Evolutionary conservation across 805 yeast species (phyloP).

Genomic region (Kuraishia hungarica): DNA sequence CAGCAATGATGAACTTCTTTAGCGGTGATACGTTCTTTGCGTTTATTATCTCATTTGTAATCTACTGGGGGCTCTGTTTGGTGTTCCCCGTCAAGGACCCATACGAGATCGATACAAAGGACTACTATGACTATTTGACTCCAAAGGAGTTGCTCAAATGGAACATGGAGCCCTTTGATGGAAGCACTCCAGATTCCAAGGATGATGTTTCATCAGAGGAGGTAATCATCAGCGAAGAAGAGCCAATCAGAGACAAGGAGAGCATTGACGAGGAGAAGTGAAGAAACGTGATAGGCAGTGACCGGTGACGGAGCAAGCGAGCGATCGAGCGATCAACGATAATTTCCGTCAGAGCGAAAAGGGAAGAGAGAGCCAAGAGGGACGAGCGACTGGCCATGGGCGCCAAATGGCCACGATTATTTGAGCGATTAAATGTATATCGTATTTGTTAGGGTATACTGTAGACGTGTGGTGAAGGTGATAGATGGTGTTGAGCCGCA

Average conservation of each 20-base stretch:
- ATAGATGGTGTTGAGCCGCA: too few species aligned
- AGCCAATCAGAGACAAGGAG: background rate
- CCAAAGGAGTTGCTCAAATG: slow-evolving; percentile 12
- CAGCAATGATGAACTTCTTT: slow-evolving; percentile 34
- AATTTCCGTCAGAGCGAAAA: too few species aligned
- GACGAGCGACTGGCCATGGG: background rate
- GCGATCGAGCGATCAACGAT: too few species aligned
- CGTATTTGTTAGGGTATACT: too few species aligned
- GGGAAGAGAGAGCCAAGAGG: background rate
- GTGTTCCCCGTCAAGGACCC: slow-evolving; percentile 28
- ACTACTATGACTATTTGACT: slow-evolving; percentile 22
- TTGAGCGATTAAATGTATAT: too few species aligned
- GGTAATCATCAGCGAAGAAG: background rate
- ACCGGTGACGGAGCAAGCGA: too few species aligned
- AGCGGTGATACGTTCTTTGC: slow-evolving; percentile 35
- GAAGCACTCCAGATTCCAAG: background rate
- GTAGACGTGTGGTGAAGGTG: too few species aligned
- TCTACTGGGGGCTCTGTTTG: slow-evolving; percentile 24
- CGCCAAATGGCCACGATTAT: too few species aligned
- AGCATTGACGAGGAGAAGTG: background rate
- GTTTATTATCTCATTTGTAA: slow-evolving; percentile 27
- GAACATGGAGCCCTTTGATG: background rate
- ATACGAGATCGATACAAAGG: slow-evolving; percentile 25
- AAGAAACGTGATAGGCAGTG: too few species aligned
- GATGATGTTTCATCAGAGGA: background rate